Base-by-base conservation (phyloP, 1,284 basidiomycete species). In the Boletus sp. region DNA sequence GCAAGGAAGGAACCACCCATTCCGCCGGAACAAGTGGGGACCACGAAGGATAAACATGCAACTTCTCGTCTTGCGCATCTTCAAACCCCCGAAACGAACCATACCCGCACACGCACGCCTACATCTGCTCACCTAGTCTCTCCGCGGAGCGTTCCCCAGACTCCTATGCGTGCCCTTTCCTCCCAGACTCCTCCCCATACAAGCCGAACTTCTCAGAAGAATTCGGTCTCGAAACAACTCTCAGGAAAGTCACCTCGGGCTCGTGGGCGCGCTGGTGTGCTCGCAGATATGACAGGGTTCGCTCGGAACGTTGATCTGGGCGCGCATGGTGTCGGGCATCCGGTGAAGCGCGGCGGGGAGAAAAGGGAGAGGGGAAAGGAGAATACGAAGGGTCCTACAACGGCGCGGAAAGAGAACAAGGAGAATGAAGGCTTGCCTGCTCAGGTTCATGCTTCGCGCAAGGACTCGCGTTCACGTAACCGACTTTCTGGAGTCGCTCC, bases 231-330 rank as follows among this genome's bases (percentile, higher is more conserved):
- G 23, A 61, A 57, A 36, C 61, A 64, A 23, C 25, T 64, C 16
- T 61, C 64, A 1, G 66, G 62, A 23, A 67, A 48, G 35, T 65
- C 63, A 5, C 47, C 64, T 20, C 56, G 61, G 9, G 23, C 35
- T 0, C 62, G 62, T 40, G 52, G 57, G 13, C 65, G 55, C 8
- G 61, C 46, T 16, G 61, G 54, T 32, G 65, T 56, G 14, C 56
- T 65, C 3, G 50, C 34, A 17, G 62, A 65, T 46, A 56, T 65
- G 22, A 68, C 62, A 16, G 66, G 66, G 14, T 49, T 65, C 12
- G 57, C 66, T 48, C 62, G 65, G 30, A 65, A 65, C n/a, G 63
- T 68, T 40, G 66, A 68, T 38, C 41, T 65, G 0, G 49, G 55
- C 14, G 66, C 64, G 10, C 66, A 68, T 42, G 65, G 65, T 19